Evolutionary conservation across 768 basidiomycete species (phyloP), one percentile per base, ranked within the genome.

Genomic region (Xerocomellus dryophilus): DNA sequence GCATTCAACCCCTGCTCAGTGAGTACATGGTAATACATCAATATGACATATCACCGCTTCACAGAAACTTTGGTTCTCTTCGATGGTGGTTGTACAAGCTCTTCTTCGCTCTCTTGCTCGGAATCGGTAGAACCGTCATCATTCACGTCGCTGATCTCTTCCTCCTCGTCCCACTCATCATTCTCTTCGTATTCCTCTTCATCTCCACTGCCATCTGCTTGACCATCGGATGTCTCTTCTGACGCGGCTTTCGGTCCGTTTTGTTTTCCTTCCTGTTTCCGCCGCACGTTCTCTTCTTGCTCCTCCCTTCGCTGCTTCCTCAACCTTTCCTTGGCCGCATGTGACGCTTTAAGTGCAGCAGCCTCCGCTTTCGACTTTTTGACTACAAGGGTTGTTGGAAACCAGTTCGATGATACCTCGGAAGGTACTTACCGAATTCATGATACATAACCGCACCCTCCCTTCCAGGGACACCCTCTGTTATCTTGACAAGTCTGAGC

Each of bases 381-480:
- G 47, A 98, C 96, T 97, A 67, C 12, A 53, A n/a, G 32, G 15
- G 29, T 44, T 57, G 12, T 66, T 8, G 47, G 48, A 45, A 57
- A 55, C 12, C 14, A 7, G 44, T 31, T n/a, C 36, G 31, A 36
- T 14, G 17, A 18, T 3, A 43, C 3, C 43, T 44, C 25, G 29
- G 20, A 31, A 39, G 40, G 34, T 4, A 77, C 90, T 62, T 62
- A 93, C 96, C 88, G 63, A 97, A 90, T 73, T 91, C 86, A 68
- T 99, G 97, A 75, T 89, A 97, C 38, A 99, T 86, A 2, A 98
- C 92, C 58, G 81, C 83, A 7, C 97, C 93, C 70, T 96, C 93
- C 62, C 86, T 95, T 14, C 95, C 97, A 5, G 95, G 94, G 17
- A 90, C 76, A 21, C 97, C 96, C 69, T 98, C 96, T 17, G 86